phyloP scores from a whole-genome alignment of 2,329 filamentous ascomycete genomes.

The Penicillium sp. region DNA sequence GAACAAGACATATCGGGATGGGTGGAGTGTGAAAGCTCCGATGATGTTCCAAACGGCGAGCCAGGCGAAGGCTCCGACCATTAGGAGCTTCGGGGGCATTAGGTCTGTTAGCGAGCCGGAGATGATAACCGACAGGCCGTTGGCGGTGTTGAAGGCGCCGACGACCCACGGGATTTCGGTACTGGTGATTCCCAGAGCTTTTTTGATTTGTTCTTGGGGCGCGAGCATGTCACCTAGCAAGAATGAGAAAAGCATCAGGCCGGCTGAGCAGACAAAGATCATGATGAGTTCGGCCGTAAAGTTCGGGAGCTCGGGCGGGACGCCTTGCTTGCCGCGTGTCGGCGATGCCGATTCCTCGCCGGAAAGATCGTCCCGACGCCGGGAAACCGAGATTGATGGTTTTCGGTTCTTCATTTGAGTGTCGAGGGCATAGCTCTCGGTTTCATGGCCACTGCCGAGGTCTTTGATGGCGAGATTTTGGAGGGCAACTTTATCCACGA shows the following conservation, averaged over 20 bases:
- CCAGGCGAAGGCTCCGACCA: conserved; percentile 49
- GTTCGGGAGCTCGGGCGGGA: conserved; percentile 44
- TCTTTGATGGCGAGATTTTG: conserved; percentile 21
- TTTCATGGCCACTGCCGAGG: conserved; percentile 6
- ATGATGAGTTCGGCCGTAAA: conserved; percentile 45
- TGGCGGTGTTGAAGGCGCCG: conserved; percentile 45
- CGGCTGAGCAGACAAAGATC: conserved; percentile 46
- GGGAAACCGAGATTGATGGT: conserved; percentile 11
- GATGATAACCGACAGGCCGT: conserved; percentile 47
- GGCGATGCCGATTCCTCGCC: conserved; percentile 25
- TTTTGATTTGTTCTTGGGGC: conserved; percentile 40
- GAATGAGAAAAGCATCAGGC: conserved; percentile 47
- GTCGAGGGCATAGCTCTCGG: conserved; percentile 18
- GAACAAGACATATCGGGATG: conserved; percentile 37
- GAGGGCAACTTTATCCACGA: conserved; percentile 16
- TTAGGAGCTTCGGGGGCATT: conserved; percentile 42
- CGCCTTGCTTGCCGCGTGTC: conserved; percentile 30
- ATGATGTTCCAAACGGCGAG: conserved; percentile 44
- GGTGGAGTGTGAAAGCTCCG: conserved; percentile 41
- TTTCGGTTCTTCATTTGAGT: conserved; percentile 21
- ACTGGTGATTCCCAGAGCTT: conserved; percentile 42
- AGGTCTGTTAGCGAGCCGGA: conserved; percentile 43
- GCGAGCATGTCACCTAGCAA: conserved; percentile 46
- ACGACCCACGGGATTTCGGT: conserved; percentile 47
- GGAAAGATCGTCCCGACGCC: conserved; percentile 11